A percentile compares a stretch with the other conserved stretches of the same genome.
phyloP scores from a whole-genome alignment of 805 yeast genomes.

The Wickerhamomyces hampshirensis region DNA sequence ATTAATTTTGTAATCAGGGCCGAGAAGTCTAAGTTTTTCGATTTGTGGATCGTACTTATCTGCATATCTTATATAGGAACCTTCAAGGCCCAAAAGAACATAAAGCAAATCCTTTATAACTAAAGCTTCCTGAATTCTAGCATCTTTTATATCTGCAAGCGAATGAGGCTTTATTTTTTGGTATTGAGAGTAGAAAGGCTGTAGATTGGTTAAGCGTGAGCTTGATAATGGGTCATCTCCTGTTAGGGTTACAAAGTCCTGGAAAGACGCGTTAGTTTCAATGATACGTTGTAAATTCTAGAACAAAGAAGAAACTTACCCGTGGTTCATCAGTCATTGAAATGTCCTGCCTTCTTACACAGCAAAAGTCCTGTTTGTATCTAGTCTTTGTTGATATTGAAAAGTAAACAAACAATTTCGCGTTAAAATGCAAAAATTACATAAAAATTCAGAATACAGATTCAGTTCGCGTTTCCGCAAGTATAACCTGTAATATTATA shows the following conservation, averaged over 20 bases:
- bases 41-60: constrained; percentile 49
- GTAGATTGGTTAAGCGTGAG: constrained; percentile 28
- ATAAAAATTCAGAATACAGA: no score
- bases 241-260: constrained; percentile 16
- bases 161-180: constrained; percentile 39
- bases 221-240: constrained; percentile 22
- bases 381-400: no score
- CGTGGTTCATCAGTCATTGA: no score
- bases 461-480: no score
- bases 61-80: constrained; percentile 66
- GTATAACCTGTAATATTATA: no score
- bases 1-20: constrained; percentile 74
- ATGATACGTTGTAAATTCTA: no score
- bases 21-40: constrained; percentile 41
- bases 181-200: constrained; percentile 28
- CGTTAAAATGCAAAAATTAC: no score
- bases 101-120: constrained; percentile 65
- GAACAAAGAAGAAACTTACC: no score
- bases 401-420: constrained; percentile 4
- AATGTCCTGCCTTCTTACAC: no score
- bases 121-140: constrained; percentile 64
- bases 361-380: no score
- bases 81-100: constrained; percentile 71
- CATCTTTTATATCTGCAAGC: constrained; percentile 40
- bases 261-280: background rate